Conservation (phyloP, 768 basidiomycete genomes). For the Tricholoma saponaceum region DNA sequence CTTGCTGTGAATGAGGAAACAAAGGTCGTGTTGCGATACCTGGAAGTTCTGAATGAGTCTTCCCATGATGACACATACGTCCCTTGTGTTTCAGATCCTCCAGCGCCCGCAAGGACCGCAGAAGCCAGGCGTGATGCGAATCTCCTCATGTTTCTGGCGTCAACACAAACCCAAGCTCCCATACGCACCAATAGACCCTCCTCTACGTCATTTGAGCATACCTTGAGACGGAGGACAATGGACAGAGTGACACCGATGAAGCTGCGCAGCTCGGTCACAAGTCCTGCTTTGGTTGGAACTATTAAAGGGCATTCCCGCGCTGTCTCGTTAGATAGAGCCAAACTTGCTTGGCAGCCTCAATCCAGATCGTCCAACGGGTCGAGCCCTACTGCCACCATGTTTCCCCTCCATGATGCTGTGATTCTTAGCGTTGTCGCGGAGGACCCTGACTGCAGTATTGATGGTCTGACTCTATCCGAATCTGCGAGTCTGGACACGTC, state of each 20-base stretch:
- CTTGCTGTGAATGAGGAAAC: slow-evolving; percentile 31
- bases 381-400: not conserved
- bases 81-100: not conserved
- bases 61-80: slow-evolving; percentile 11
- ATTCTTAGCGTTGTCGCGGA: not conserved
- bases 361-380: not conserved
- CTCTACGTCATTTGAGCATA: slow-evolving; percentile 21
- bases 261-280: slow-evolving; percentile 23
- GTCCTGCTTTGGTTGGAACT: slow-evolving; percentile 5
- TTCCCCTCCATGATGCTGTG: not conserved
- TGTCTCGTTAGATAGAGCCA: slow-evolving; percentile 9
- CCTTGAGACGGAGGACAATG: slow-evolving; percentile 30
- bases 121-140: slow-evolving; percentile 30
- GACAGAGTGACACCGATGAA: slow-evolving; percentile 30
- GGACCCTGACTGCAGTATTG: not conserved
- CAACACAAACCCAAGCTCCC: slow-evolving; percentile 28
- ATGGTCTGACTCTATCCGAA: not conserved
- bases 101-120: slow-evolving; percentile 11
- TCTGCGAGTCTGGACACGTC: not conserved
- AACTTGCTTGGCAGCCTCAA: not conserved
- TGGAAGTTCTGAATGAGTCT: slow-evolving; percentile 22
- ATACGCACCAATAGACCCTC: slow-evolving; percentile 24
- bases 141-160: slow-evolving; percentile 33
- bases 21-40: slow-evolving; percentile 30
- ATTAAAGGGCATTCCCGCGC: slow-evolving; percentile 8